phyloP scores from a whole-genome alignment of 2,329 filamentous ascomycete genomes.

The Huntiella decipiens region DNA sequence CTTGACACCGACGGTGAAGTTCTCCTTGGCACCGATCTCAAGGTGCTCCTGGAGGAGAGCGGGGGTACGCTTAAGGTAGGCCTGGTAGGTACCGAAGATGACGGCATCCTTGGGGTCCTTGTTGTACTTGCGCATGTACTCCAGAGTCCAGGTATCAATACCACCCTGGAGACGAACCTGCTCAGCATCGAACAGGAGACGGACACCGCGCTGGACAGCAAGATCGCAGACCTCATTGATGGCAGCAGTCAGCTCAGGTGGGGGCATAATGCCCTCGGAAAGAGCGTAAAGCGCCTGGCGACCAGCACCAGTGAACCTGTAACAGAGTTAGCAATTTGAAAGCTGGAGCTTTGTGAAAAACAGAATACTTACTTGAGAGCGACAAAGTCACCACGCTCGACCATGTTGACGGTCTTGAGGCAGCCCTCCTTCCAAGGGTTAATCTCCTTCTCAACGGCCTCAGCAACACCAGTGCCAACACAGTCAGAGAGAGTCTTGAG shows the following conservation, averaged over 20 bases:
- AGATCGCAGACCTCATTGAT: conserved; percentile 59
- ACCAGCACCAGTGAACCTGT: conserved; percentile 64
- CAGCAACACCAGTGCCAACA: conserved; percentile 28
- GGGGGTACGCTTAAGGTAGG: conserved; percentile 49
- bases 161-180: conserved; percentile 60
- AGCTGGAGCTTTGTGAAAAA: background rate
- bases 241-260: conserved; percentile 43
- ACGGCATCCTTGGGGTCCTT: conserved; percentile 39
- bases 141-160: conserved; percentile 62
- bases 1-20: conserved; percentile 54
- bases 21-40: conserved; percentile 33
- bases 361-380: conserved; percentile 34
- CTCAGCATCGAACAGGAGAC: conserved; percentile 71
- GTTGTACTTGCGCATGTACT: conserved; percentile 65
- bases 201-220: conserved; percentile 48
- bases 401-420: conserved; percentile 52
- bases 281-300: conserved; percentile 50
- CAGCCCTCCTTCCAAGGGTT: conserved; percentile 55
- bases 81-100: conserved; percentile 66
- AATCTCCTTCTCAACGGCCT: conserved; percentile 39
- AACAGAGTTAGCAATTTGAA: background rate
- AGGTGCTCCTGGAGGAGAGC: conserved; percentile 40
- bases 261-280: conserved; percentile 40
- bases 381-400: conserved; percentile 41
- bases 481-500: conserved; percentile 24